A percentile compares a stretch with the other conserved stretches of the same genome.
phyloP scores from a whole-genome alignment of 371 early-diverging fungal genomes.

The Umbelopsis sp. region DNA sequence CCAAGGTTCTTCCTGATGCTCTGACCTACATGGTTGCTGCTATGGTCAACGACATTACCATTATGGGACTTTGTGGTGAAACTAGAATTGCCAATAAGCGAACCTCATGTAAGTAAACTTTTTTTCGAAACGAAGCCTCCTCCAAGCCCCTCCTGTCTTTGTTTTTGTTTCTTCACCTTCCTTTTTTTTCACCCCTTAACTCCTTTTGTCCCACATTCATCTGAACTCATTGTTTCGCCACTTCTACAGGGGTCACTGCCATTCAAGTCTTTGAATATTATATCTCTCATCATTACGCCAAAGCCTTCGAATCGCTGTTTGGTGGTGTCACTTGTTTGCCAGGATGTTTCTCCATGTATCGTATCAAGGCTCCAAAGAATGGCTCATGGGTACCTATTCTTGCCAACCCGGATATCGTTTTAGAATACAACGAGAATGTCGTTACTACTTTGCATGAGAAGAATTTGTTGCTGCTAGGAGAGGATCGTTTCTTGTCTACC shows the following conservation, averaged over 20 bases:
- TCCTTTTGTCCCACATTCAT: neutral
- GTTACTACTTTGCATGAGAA: slow-evolving; percentile 96
- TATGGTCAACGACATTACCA: slow-evolving; percentile 80
- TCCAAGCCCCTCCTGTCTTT: too few relatives aligned
- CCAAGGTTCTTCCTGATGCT: slow-evolving; percentile 79
- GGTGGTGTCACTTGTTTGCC: slow-evolving; percentile 98
- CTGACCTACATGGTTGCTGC: slow-evolving; percentile 80
- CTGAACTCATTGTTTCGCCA: neutral
- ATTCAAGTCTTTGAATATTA: slow-evolving; percentile 94
- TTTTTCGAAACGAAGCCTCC: too few relatives aligned
- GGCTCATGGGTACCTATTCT: slow-evolving; percentile 87
- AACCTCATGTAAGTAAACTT: slow-evolving; percentile 67
- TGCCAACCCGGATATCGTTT: slow-evolving; percentile 87
- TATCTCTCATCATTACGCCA: slow-evolving; percentile 93
- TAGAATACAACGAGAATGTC: slow-evolving; percentile 87
- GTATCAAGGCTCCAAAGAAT: slow-evolving; percentile 78
- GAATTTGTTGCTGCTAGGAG: slow-evolving; percentile 93
- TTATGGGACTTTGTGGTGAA: slow-evolving; percentile 89
- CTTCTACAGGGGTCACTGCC: slow-evolving; percentile 45
- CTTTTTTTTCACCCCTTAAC: too few relatives aligned
- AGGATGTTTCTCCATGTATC: slow-evolving; percentile 94
- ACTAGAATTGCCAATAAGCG: slow-evolving; percentile 86
- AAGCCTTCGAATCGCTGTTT: slow-evolving; percentile 95
- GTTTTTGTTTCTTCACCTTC: too few relatives aligned
- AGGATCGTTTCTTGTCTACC: slow-evolving; percentile 95